Conservation (phyloP, 352 stramenopile genomes). For the Saprolegnia diclina region DNA sequence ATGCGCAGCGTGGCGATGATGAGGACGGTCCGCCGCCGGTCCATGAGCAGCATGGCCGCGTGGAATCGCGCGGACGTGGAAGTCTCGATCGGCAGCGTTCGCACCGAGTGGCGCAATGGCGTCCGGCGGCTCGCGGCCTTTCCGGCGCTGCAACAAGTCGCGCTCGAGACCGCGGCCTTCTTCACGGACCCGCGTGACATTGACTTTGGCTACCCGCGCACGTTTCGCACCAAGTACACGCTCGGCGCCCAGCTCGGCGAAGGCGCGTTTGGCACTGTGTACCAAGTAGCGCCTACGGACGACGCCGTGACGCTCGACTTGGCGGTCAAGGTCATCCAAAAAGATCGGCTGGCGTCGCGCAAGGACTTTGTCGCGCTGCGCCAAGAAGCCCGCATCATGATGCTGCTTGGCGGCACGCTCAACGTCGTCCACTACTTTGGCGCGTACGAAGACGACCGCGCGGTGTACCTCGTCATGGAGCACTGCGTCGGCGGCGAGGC, state of each 20-base stretch:
- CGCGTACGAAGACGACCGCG: constrained; percentile 64
- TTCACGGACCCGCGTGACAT: constrained; percentile 56
- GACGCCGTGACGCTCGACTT: constrained; percentile 39
- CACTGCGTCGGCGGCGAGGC: constrained; percentile 66
- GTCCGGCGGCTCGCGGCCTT: constrained; percentile 39
- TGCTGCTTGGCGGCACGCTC: constrained; percentile 63
- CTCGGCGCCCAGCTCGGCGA: constrained; percentile 55
- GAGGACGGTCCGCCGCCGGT: neutral
- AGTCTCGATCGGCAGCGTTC: constrained; percentile 43
- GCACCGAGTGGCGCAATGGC: constrained; percentile 47
- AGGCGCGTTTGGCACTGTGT: constrained; percentile 63
- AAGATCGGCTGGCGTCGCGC: constrained; percentile 51
- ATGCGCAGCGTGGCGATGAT: neutral
- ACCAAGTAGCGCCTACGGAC: constrained; percentile 40
- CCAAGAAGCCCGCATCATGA: constrained; percentile 72
- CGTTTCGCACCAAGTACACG: constrained; percentile 50
- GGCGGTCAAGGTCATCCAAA: constrained; percentile 72
- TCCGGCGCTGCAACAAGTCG: constrained; percentile 44
- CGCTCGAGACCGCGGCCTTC: constrained; percentile 50
- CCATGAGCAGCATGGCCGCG: neutral
- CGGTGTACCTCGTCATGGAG: constrained; percentile 77
- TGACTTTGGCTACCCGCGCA: constrained; percentile 54
- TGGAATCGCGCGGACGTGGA: neutral
- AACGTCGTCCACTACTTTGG: constrained; percentile 82
- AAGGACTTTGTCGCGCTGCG: constrained; percentile 58